Conservation (phyloP, 2,329 filamentous ascomycete species). For the Hymenoscyphus linearis region DNA sequence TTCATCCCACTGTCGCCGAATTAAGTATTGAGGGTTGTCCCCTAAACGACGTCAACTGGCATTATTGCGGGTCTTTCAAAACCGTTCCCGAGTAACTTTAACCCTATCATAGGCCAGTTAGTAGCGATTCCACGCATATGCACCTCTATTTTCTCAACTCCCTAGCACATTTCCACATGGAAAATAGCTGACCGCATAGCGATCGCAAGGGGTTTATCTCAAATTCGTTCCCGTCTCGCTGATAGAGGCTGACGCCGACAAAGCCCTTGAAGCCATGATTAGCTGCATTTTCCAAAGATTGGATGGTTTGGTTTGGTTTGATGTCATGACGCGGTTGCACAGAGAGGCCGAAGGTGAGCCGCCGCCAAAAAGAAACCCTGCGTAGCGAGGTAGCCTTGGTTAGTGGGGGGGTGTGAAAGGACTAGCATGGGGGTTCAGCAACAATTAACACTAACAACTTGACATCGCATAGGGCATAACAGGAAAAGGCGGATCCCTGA, state of each 20-base stretch:
- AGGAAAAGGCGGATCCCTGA: not conserved
- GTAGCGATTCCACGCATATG: not conserved
- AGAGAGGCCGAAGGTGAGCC: constrained; percentile 8
- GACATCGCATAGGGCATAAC: not conserved
- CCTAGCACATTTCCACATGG: not conserved
- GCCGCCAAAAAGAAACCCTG: not conserved
- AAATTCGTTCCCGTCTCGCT: not conserved
- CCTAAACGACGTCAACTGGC: not conserved
- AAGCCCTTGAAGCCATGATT: no score
- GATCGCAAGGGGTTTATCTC: not conserved
- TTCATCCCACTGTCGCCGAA: not conserved
- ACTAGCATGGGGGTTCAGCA: not conserved
- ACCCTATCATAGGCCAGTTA: not conserved
- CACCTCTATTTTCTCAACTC: not conserved
- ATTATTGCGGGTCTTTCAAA: not conserved
- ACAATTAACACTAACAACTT: no score
- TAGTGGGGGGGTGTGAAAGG: not conserved
- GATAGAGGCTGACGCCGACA: not conserved
- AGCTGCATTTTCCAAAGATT: not conserved
- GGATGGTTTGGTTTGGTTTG: constrained; percentile 4
- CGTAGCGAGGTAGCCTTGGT: not conserved
- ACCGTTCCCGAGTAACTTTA: not conserved
- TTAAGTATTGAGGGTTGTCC: not conserved
- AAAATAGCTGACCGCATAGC: not conserved
- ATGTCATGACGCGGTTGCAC: constrained; percentile 5